Evolutionary conservation across 768 basidiomycete species (phyloP).

Genomic region (Chlorophyllum brunneum): DNA sequence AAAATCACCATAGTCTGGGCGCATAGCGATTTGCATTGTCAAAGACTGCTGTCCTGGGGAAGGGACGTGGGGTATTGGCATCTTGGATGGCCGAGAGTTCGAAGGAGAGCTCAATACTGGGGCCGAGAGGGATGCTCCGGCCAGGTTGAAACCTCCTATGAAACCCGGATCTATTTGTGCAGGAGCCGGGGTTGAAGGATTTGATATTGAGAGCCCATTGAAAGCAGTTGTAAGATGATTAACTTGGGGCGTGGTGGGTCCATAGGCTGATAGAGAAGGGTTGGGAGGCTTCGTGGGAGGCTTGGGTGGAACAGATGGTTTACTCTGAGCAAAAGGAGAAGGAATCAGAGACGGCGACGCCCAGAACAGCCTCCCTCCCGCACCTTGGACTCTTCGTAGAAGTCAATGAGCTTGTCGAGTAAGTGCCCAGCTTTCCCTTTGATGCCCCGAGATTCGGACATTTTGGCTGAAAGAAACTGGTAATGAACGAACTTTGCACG

Average conservation of each 20-base stretch:
- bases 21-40: slow-evolving; percentile 38
- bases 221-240: slow-evolving; percentile 23
- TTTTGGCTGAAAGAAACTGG: neutral
- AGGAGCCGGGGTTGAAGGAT: slow-evolving; percentile 7
- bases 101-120: slow-evolving; percentile 16
- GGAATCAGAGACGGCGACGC: too few species aligned
- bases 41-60: slow-evolving; percentile 29
- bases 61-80: slow-evolving; percentile 33
- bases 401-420: slow-evolving; percentile 17
- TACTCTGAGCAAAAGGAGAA: too few species aligned
- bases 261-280: slow-evolving; percentile 3
- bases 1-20: slow-evolving; percentile 17
- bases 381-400: slow-evolving; percentile 4
- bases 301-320: slow-evolving; percentile 14
- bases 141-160: slow-evolving; percentile 48
- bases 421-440: slow-evolving; percentile 16
- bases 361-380: too few species aligned
- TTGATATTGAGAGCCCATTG: slow-evolving; percentile 22
- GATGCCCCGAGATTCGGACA: slow-evolving; percentile 1
- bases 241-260: neutral
- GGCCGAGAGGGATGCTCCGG: slow-evolving; percentile 13
- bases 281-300: slow-evolving; percentile 19
- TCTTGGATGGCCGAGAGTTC: slow-evolving; percentile 22
- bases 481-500: neutral
- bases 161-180: slow-evolving; percentile 26